A percentile compares a stretch with the other conserved stretches of the same genome.
These are phyloP conservation scores for Rheum nobile DNA, from an alignment of 148 eudicot species.

Conservation along the genomic window DNA sequence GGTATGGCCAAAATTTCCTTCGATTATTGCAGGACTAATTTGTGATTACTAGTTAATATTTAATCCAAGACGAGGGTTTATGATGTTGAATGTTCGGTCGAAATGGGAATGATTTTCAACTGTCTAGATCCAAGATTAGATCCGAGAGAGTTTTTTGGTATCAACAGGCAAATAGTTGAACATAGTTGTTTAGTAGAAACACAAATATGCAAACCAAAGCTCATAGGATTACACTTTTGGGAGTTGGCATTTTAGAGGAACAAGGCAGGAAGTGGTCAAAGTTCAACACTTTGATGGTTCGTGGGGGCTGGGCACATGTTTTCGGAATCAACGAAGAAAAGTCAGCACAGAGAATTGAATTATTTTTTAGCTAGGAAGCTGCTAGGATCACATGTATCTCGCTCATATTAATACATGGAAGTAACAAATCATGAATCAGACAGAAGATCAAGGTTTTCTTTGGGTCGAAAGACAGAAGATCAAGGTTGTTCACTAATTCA, in stretches of 20 bases:
- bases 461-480: conserved; percentile 1
- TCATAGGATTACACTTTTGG: neutral
- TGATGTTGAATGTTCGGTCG: neutral
- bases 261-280: neutral
- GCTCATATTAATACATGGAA: neutral
- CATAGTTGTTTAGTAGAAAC: neutral
- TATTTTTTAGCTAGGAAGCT: neutral
- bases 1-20: conserved; percentile 21
- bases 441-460: neutral
- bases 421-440: neutral
- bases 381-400: neutral
- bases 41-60: neutral
- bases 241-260: neutral
- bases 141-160: neutral
- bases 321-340: neutral
- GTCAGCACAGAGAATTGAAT: conserved; percentile 2
- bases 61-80: neutral
- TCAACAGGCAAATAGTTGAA: too few species aligned
- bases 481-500: neutral
- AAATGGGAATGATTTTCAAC: neutral
- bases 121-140: neutral
- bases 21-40: neutral
- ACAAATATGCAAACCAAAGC: neutral
- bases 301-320: neutral
- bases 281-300: neutral